phyloP scores from a whole-genome alignment of 208 protist species.

The Leishmania braziliensis region DNA sequence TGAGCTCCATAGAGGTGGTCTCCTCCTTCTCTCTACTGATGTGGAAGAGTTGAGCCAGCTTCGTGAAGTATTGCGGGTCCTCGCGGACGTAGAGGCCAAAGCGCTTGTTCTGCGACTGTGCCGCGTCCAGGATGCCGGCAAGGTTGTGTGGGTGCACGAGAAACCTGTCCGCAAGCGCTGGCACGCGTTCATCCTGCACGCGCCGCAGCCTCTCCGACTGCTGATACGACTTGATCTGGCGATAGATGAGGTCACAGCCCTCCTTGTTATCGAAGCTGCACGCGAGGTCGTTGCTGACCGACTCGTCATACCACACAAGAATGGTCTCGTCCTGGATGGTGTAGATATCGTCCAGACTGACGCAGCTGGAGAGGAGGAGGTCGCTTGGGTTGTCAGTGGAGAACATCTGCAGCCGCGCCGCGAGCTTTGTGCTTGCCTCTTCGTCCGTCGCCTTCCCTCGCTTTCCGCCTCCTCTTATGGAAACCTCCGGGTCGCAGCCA shows the following conservation, averaged over 20 bases:
- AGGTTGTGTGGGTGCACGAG: slow-evolving; percentile 62
- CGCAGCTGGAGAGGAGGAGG: slow-evolving; percentile 65
- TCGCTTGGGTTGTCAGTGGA: slow-evolving; percentile 57
- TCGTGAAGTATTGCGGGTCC: slow-evolving; percentile 45
- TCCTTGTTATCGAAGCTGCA: slow-evolving; percentile 72
- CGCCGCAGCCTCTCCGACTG: slow-evolving; percentile 28
- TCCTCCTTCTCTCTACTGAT: slow-evolving; percentile 35
- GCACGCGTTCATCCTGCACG: slow-evolving; percentile 29
- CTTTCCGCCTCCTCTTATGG: slow-evolving; percentile 12
- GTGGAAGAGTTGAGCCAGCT: slow-evolving; percentile 62
- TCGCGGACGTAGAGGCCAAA: slow-evolving; percentile 69
- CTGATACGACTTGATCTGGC: slow-evolving; percentile 56
- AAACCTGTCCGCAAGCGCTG: slow-evolving; percentile 42
- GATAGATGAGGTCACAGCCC: slow-evolving; percentile 57
- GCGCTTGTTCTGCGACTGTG: slow-evolving; percentile 45
- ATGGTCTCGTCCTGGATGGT: slow-evolving; percentile 70
- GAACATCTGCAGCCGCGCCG: slow-evolving; percentile 48
- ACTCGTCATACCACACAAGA: slow-evolving; percentile 71
- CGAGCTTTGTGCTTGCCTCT: slow-evolving; percentile 11
- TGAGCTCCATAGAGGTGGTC: slow-evolving; percentile 38
- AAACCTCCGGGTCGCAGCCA: not conserved
- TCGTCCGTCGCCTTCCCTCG: slow-evolving; percentile 24
- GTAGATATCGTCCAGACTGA: slow-evolving; percentile 68
- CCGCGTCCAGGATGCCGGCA: slow-evolving; percentile 51
- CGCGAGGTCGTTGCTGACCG: slow-evolving; percentile 66